Evolutionary conservation across 2,329 filamentous ascomycete genomes (phyloP).

Genomic region (Colletotrichum sp.): DNA sequence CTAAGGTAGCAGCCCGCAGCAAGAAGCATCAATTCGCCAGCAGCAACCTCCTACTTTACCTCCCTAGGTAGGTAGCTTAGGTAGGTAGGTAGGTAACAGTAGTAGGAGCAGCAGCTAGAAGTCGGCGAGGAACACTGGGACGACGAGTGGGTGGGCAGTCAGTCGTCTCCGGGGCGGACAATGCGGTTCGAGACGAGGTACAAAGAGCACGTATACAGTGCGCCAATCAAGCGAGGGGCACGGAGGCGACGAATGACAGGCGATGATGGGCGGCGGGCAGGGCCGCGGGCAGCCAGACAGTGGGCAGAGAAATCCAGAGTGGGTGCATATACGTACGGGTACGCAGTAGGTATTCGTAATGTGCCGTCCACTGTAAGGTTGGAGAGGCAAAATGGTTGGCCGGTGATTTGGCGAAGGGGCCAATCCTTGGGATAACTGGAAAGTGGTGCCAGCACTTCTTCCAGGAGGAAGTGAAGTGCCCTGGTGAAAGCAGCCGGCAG

Average conservation of each 20-base stretch:
- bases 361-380: neutral
- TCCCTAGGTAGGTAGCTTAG: neutral
- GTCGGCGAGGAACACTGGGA: neutral
- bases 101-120: neutral
- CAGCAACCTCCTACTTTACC: neutral
- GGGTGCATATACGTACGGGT: neutral
- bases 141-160: constrained; percentile 6
- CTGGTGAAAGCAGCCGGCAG: neutral
- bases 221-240: neutral
- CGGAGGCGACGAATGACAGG: neutral
- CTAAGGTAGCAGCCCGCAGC: neutral
- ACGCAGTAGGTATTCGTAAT: neutral
- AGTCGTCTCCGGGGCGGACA: constrained; percentile 16
- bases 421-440: neutral
- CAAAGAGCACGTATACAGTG: neutral
- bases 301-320: neutral
- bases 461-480: neutral
- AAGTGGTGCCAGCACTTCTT: neutral
- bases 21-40: neutral
- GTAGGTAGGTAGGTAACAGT: neutral
- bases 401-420: neutral
- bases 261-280: neutral
- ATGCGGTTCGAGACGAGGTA: constrained; percentile 9
- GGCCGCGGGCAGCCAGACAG: neutral
- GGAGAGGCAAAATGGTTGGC: neutral